Percentiles rank a stretch among this genome's conserved stretches.
Evolutionary conservation across 2,329 filamentous ascomycete species (phyloP).

Genomic region (Penicillium italicum): DNA sequence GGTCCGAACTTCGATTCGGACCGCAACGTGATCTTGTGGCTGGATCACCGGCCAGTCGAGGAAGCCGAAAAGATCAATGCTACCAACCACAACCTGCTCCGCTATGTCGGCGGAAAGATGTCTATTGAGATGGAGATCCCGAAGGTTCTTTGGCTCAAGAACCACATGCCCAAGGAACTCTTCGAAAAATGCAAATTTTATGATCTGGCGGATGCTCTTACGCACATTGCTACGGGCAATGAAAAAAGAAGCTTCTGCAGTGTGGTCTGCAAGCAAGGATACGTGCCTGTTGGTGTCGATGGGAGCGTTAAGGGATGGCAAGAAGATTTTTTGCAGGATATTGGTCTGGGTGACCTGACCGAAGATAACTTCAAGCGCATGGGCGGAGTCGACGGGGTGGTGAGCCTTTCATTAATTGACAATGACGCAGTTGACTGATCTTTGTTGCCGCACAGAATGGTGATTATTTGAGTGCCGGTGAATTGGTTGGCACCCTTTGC

Average conservation of each 20-base stretch:
- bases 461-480: conserved; percentile 84
- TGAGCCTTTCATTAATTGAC: conserved; percentile 55
- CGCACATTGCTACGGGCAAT: conserved; percentile 87
- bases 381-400: conserved; percentile 91
- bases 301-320: conserved; percentile 98
- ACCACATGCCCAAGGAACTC: conserved; percentile 88
- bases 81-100: conserved; percentile 85
- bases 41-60: conserved; percentile 86
- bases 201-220: conserved; percentile 87
- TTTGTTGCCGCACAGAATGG: conserved; percentile 64
- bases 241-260: conserved; percentile 94
- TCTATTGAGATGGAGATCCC: conserved; percentile 99
- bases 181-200: conserved; percentile 97
- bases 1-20: conserved; percentile 84
- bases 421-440: conserved; percentile 10
- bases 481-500: conserved; percentile 80
- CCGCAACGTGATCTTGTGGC: conserved; percentile 94
- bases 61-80: conserved; percentile 93
- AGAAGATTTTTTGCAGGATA: conserved; percentile 81
- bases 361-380: conserved; percentile 88
- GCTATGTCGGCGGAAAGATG: conserved; percentile 97
- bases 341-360: conserved; percentile 79
- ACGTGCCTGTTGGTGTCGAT: conserved; percentile 92
- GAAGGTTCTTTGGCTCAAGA: conserved; percentile 97
- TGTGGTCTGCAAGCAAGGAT: conserved; percentile 95